Evolutionary conservation across 2,329 filamentous ascomycete species (phyloP).

Genomic region (Pseudogymnoascus sp.): DNA sequence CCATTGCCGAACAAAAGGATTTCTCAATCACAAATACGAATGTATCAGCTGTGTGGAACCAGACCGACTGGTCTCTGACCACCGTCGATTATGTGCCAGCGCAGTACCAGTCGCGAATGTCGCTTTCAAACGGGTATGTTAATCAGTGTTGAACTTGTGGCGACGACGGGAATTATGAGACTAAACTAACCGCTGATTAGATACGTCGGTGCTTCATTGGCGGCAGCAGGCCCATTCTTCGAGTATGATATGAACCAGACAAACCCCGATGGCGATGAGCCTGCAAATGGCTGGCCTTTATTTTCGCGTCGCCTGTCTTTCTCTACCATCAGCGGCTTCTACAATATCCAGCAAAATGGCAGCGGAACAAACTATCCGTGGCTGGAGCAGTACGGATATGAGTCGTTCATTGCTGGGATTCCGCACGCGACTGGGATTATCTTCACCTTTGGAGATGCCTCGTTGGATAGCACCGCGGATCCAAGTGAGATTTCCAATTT

Average conservation of each 20-base stretch:
- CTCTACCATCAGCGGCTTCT: slow-evolving; percentile 61
- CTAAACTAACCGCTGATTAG: slow-evolving; percentile 14
- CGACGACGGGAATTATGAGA: neutral
- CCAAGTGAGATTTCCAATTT: slow-evolving; percentile 53
- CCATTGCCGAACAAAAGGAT: slow-evolving; percentile 17
- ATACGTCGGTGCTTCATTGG: slow-evolving; percentile 25
- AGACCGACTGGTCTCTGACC: slow-evolving; percentile 25
- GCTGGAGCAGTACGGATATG: slow-evolving; percentile 60
- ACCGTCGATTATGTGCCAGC: slow-evolving; percentile 21
- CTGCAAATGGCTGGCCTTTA: slow-evolving; percentile 59
- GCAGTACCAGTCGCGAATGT: slow-evolving; percentile 26
- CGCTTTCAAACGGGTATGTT: slow-evolving; percentile 26
- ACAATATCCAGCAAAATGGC: slow-evolving; percentile 48
- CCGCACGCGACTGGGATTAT: slow-evolving; percentile 59
- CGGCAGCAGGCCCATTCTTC: slow-evolving; percentile 26
- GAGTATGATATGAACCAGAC: slow-evolving; percentile 26
- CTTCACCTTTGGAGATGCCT: slow-evolving; percentile 45
- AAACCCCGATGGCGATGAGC: slow-evolving; percentile 20
- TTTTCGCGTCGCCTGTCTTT: slow-evolving; percentile 56
- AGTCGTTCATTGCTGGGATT: slow-evolving; percentile 63
- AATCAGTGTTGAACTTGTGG: neutral
- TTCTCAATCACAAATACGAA: slow-evolving; percentile 22
- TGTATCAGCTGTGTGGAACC: slow-evolving; percentile 21
- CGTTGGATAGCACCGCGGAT: slow-evolving; percentile 54
- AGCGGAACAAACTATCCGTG: slow-evolving; percentile 59